A percentile compares a stretch with the other conserved stretches of the same genome.
Conservation (phyloP, 2,329 filamentous ascomycete species). For the Zasmidium cellare region DNA sequence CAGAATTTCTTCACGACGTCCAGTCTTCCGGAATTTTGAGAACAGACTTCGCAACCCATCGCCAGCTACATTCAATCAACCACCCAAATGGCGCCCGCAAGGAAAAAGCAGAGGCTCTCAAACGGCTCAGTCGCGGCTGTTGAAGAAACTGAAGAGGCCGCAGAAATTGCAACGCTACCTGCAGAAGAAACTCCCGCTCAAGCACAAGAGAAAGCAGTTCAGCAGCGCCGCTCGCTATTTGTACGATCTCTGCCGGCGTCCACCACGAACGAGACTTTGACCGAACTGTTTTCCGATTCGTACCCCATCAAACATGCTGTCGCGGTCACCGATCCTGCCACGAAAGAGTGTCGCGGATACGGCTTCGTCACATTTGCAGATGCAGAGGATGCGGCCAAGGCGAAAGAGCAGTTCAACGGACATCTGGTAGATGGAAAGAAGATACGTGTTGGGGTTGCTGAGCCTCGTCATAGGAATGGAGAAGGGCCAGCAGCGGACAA, state of each 20-base stretch:
- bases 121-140: slow-evolving; percentile 27
- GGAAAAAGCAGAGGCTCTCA: slow-evolving; percentile 34
- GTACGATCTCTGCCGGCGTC: slow-evolving; percentile 79
- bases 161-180: neutral
- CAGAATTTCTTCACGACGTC: neutral
- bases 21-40: neutral
- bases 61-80: neutral
- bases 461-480: slow-evolving; percentile 72
- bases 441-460: slow-evolving; percentile 83
- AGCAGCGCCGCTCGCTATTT: slow-evolving; percentile 64
- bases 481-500: slow-evolving; percentile 53
- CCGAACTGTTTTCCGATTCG: slow-evolving; percentile 88
- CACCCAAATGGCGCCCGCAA: slow-evolving; percentile 29
- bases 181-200: slow-evolving; percentile 8
- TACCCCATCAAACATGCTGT: slow-evolving; percentile 94
- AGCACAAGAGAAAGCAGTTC: slow-evolving; percentile 21
- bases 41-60: neutral
- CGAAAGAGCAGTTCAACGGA: slow-evolving; percentile 78
- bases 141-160: slow-evolving; percentile 10
- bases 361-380: slow-evolving; percentile 98
- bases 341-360: slow-evolving; percentile 86
- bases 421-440: slow-evolving; percentile 75
- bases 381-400: slow-evolving; percentile 81
- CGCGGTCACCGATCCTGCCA: slow-evolving; percentile 82
- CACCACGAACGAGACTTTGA: slow-evolving; percentile 78